phyloP scores from a whole-genome alignment of 345 rosid genomes.

The Atalantia buxifolia region DNA sequence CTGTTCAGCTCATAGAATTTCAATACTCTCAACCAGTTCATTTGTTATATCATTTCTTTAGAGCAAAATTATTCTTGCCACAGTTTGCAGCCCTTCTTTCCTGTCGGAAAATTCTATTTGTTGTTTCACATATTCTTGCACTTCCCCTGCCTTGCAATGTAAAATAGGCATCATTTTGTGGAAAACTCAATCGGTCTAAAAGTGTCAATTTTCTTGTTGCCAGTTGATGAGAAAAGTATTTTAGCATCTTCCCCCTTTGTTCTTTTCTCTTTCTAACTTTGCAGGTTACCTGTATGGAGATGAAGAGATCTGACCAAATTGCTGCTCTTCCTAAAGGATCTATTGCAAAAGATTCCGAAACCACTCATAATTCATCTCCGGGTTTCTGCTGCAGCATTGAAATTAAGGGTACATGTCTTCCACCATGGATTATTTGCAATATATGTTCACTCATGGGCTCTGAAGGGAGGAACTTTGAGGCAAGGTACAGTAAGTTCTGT shows the following conservation, averaged over 20 bases:
- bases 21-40: neutral
- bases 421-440: constrained; percentile 81
- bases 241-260: neutral
- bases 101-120: too few species aligned
- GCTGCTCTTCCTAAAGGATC: constrained; percentile 28
- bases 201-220: neutral
- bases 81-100: neutral
- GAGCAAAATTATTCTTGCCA: neutral
- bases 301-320: constrained; percentile 39
- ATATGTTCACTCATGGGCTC: constrained; percentile 54
- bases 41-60: neutral
- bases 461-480: constrained; percentile 63
- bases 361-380: constrained; percentile 18
- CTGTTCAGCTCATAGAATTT: neutral
- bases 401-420: constrained; percentile 62
- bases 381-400: constrained; percentile 54
- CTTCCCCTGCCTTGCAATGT: neutral
- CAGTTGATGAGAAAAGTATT: neutral
- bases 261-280: constrained; percentile 15
- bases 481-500: constrained; percentile 44
- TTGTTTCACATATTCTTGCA: neutral
- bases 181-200: neutral
- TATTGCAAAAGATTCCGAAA: constrained; percentile 16
- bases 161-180: neutral
- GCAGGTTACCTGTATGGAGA: constrained; percentile 77